phyloP scores from a whole-genome alignment of 148 eudicot genomes.

The Spergularia bocconei region DNA sequence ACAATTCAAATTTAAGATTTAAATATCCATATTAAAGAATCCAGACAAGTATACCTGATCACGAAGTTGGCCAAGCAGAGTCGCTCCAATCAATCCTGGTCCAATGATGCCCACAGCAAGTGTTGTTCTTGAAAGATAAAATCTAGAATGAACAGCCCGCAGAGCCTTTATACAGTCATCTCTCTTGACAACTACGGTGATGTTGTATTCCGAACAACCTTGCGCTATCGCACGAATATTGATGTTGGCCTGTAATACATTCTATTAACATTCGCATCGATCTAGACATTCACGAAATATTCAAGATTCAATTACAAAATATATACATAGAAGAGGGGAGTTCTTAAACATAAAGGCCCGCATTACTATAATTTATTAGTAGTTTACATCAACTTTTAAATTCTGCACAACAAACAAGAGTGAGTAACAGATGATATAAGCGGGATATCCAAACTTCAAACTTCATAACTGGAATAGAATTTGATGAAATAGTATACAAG shows the following conservation, averaged over 20 bases:
- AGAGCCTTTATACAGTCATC: conserved; percentile 93
- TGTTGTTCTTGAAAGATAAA: conserved; percentile 88
- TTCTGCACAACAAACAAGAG: background rate
- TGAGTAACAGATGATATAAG: background rate
- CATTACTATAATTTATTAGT: background rate
- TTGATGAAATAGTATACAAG: background rate
- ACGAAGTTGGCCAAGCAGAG: conserved; percentile 88
- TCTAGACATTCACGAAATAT: background rate
- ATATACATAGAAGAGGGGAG: background rate
- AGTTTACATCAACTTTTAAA: background rate
- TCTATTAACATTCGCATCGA: background rate
- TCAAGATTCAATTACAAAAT: background rate
- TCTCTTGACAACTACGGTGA: conserved; percentile 79
- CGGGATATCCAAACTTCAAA: background rate
- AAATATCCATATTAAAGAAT: background rate
- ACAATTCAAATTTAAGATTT: background rate
- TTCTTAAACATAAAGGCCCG: background rate
- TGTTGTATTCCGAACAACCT: conserved; percentile 96
- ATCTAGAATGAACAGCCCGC: conserved; percentile 90
- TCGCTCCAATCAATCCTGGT: conserved; percentile 92
- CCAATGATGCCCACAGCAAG: conserved; percentile 96
- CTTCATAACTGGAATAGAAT: background rate
- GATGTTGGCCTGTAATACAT: conserved; percentile 73
- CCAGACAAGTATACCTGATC: conserved; percentile 59
- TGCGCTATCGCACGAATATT: conserved; percentile 98